Evolutionary conservation across 1,284 basidiomycete genomes (phyloP).

Genomic region (Sphaerobolus stellatus): DNA sequence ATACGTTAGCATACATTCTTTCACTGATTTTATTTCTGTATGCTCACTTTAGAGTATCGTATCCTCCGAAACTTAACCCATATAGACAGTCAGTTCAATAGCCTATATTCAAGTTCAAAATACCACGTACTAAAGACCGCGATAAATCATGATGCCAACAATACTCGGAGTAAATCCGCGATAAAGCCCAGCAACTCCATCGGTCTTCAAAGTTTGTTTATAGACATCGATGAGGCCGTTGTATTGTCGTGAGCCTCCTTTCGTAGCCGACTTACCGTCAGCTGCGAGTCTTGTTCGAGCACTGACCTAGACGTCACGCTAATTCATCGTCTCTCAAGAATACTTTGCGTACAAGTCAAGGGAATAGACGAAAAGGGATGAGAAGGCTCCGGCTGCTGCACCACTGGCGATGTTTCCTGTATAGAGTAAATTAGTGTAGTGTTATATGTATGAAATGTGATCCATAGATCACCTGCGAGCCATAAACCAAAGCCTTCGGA

Average conservation of each 20-base stretch:
- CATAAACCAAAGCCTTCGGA: conserved; percentile 53
- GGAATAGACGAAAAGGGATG: conserved; percentile 57
- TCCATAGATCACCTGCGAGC: conserved; percentile 41
- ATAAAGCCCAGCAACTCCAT: conserved; percentile 55
- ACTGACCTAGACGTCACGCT: conserved; percentile 19
- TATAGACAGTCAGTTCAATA: background rate
- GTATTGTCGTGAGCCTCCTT: conserved; percentile 45
- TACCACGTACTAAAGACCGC: conserved; percentile 49
- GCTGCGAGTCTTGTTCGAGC: conserved; percentile 56
- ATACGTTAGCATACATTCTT: background rate
- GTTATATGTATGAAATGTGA: background rate
- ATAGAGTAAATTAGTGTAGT: too few relatives aligned
- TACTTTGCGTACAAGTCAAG: conserved; percentile 49
- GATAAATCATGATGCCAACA: conserved; percentile 61
- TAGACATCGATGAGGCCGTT: conserved; percentile 47
- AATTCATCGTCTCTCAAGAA: background rate
- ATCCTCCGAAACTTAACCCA: conserved; percentile 38
- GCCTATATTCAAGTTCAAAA: background rate
- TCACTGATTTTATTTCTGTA: background rate
- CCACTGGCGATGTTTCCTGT: conserved; percentile 44
- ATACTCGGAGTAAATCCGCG: conserved; percentile 64
- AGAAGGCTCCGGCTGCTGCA: conserved; percentile 48
- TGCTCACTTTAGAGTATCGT: conserved; percentile 54
- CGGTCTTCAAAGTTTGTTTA: conserved; percentile 52
- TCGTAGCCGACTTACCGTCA: conserved; percentile 47